Evolutionary conservation across 805 yeast genomes (phyloP), one percentile per base, ranked within the genome.

Genomic region (Hanseniaspora mollemarum): DNA sequence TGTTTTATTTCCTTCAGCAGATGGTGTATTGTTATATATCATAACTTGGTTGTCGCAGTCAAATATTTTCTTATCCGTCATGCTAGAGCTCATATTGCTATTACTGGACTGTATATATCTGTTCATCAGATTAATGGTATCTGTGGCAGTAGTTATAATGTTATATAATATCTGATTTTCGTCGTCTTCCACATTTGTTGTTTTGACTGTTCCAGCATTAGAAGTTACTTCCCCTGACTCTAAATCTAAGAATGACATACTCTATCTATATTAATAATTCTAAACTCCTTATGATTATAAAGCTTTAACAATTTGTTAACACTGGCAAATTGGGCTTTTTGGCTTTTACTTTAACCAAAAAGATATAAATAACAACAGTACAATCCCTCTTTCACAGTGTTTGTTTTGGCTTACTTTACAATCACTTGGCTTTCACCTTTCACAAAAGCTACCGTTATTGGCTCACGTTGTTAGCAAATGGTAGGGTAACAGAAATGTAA

Each of bases 41-140:
- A 38, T 41, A 16, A 46, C 21, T 1, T 41, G 33, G 10, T 62
- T 62, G 4, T 62, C 57, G 8, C 53, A 37, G 15, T 54, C 57
- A 43, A 78, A 59, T n/a, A 72, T 54, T 26, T 59, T 57, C 2
- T 22, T 26, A 19, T 66, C 64, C 56, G 80, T 84, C 29, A 54
- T 54, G 26, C 49, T 54, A 2, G 60, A 53, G 12, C 59, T 62
- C 15, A 60, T 42, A 35, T 55, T 56, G 38, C 29, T 49, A 10
- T 33, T 49, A 48, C 55, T 56, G 29, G 56, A 49, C 25, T 51
- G 53, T 24, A 59, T 16, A 43, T 49, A 41, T 43, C 54, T 54
- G 24, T 55, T 49, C 38, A 56, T 49, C 22, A 42, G 43, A 3
- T 57, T 56, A 28, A 58, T 52, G 18, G 54, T 51, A n/a, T 44